These are phyloP conservation scores for Pugionium dolabratum DNA, from an alignment of 345 rosid genomes.

Conservation along the genomic window DNA sequence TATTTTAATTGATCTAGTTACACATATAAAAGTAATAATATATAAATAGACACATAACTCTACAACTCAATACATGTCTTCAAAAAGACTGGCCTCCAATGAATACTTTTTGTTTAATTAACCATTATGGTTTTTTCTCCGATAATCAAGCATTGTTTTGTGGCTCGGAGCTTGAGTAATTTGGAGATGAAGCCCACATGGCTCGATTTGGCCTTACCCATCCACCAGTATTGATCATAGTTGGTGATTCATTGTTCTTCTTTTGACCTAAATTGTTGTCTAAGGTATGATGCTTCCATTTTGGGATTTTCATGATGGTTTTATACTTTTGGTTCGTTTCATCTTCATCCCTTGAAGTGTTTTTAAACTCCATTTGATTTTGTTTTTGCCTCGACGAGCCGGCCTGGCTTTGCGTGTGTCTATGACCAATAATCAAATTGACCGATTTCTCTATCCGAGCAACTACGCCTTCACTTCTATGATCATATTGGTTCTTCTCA, in stretches of 20 bases:
- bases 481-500: background rate
- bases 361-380: background rate
- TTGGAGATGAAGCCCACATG: constrained; percentile 36
- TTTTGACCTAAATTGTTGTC: background rate
- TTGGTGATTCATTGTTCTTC: constrained; percentile 18
- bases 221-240: constrained; percentile 24
- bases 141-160: background rate
- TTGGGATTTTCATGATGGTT: constrained; percentile 3
- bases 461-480: constrained; percentile 5
- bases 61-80: no score
- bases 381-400: background rate
- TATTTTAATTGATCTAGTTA: no score
- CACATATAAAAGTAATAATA: no score
- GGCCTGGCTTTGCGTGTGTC: background rate
- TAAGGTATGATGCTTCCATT: constrained; percentile 19
- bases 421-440: constrained; percentile 6
- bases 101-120: no score
- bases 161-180: background rate
- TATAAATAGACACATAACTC: no score
- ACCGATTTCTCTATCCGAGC: constrained; percentile 21
- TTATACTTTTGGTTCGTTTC: background rate
- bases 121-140: background rate
- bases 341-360: background rate
- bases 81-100: no score
- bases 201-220: constrained; percentile 36